Evolutionary conservation across 2,329 filamentous ascomycete genomes (phyloP).

Genomic region (Trichoderma gracile): DNA sequence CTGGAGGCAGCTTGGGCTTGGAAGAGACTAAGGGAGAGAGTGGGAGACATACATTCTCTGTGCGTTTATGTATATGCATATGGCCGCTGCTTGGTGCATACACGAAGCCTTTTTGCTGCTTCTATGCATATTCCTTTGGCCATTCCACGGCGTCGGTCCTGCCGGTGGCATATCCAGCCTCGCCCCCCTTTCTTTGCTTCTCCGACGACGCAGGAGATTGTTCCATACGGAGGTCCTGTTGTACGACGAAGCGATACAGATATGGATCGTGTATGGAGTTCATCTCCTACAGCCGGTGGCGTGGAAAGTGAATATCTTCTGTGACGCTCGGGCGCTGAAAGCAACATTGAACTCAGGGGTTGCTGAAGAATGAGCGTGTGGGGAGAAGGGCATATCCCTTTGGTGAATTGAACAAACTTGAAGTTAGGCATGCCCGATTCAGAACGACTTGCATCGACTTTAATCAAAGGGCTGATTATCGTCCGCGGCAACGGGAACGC

Average conservation of each 20-base stretch:
- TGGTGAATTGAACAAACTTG: neutral
- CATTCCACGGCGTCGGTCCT: neutral
- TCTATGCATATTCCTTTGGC: neutral
- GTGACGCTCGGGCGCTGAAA: neutral
- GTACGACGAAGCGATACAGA: neutral
- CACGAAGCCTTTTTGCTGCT: no score
- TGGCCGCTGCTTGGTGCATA: no score
- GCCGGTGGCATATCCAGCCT: neutral
- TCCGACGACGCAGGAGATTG: neutral
- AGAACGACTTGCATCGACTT: slow-evolving; percentile 13
- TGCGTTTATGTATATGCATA: no score
- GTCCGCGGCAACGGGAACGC: slow-evolving; percentile 6
- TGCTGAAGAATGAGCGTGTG: neutral
- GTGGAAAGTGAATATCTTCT: neutral
- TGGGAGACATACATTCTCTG: no score
- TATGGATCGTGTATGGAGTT: neutral
- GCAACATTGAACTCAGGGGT: neutral
- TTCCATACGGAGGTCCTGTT: neutral
- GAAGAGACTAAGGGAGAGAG: neutral
- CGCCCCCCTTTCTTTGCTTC: neutral
- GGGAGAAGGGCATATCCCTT: neutral
- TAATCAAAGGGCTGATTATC: neutral
- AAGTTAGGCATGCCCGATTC: neutral
- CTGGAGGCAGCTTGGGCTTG: no score
- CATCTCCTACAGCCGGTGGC: neutral